Conservation (phyloP, 1,284 basidiomycete genomes). For the Puccinia coronata region DNA sequence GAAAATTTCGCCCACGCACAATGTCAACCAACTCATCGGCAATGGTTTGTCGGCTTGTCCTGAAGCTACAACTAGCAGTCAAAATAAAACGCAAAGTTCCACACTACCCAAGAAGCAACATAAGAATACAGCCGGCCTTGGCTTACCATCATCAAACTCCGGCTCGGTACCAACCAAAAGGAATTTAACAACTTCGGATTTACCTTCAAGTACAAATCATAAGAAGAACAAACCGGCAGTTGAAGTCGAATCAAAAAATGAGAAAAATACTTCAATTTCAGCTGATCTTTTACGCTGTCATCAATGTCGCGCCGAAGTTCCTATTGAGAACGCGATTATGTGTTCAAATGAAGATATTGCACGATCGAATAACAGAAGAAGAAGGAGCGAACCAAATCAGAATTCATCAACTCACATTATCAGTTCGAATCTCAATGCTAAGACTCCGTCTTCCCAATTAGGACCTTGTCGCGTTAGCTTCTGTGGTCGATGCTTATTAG, state of each 20-base stretch:
- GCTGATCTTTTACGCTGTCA: slow-evolving; percentile 29
- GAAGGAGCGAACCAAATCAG: neutral
- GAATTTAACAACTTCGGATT: slow-evolving; percentile 10
- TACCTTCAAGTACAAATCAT: neutral
- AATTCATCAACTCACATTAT: neutral
- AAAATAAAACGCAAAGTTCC: neutral
- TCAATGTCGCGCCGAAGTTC: slow-evolving; percentile 39
- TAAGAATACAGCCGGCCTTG: neutral
- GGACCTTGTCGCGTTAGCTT: slow-evolving; percentile 28
- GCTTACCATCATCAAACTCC: slow-evolving; percentile 2
- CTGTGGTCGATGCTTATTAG: slow-evolving; percentile 39
- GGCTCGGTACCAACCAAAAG: slow-evolving; percentile 10
- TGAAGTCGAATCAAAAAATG: slow-evolving; percentile 4
- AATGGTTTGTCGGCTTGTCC: neutral
- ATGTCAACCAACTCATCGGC: neutral
- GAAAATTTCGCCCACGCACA: neutral
- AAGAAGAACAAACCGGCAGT: slow-evolving; percentile 12
- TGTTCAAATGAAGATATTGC: slow-evolving; percentile 27
- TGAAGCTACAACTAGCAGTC: neutral
- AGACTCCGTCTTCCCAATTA: neutral
- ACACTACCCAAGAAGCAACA: slow-evolving; percentile 4
- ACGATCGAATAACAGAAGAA: neutral
- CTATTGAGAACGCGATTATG: slow-evolving; percentile 24
- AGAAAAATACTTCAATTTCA: neutral
- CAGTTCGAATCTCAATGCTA: neutral